Base-by-base conservation (phyloP, 2,329 filamentous ascomycete species). In the Cladophialophora chaetospira region DNA sequence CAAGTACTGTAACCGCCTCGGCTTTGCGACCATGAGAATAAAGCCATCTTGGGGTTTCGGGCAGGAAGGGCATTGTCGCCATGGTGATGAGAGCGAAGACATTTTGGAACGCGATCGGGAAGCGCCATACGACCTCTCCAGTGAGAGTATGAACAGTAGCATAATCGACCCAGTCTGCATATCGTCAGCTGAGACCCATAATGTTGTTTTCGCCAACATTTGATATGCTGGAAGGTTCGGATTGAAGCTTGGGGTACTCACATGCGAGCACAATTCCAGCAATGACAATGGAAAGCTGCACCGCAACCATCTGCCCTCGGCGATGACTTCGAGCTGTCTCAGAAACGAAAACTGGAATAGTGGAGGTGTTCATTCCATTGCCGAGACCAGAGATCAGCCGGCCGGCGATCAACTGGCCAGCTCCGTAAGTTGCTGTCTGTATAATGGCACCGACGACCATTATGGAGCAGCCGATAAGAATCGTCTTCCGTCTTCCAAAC, bases 391-490 rank as follows among this genome's bases (percentile, higher is more conserved):
- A 29, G 23, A 59, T 43, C 11, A 58, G 31, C 38, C 52, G 19
- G 6, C 60, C 58, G 13, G 31, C 53, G 42, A 58, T 54, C 10
- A 62, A 25, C 29, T 67, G 67, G 6, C 56, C 31, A 23, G 67
- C 57, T 0, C 63, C 60, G 40, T 60, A 68, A 15, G 66, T 44
- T 35, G 63, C 58, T 4, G 64, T 69, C 58, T 73, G 72, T 50
- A 75, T 73, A 40, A 71, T 55, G n/a, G 73, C 72, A 45, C 73
- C 73, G 44, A 75, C 53, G 5, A 74, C 71, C 72, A 75, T 73
- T 59, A 86, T 80, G 33, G 81, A 69, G 21, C 82, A 77, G 48
- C 83, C 84, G 35, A 80, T 73, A 63, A 85, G 83, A 59, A 81
- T 79, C 9, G 81, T 79, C 61, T 69, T 73, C 11, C 70, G 69